Evolutionary conservation across 169 alveolate genomes (phyloP), one percentile per base, ranked within the genome.

Genomic region (Eimeria maxima): DNA sequence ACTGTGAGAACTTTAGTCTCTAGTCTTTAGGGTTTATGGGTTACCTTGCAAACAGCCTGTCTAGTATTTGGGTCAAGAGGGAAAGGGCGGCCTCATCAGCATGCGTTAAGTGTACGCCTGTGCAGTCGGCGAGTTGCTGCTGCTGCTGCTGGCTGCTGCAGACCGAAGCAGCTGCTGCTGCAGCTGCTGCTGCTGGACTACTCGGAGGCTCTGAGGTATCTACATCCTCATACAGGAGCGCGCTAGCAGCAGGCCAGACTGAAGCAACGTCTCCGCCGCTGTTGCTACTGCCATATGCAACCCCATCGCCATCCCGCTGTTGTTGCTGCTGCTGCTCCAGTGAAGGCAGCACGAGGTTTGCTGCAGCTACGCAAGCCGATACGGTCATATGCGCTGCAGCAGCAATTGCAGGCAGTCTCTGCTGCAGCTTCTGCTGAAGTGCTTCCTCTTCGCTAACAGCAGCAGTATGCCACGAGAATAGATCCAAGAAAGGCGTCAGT

Each of bases 291-390:
- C 57, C 57, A 50, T 50, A 50, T 50, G 57, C 18, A 50, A 50
- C 57, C 11, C 57, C 11, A 50, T 50, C 57, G 5, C 18, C 57
- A 50, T 50, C 11, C 57, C 11, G 57, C 57, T 50, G 57, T 47
- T 73, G 83, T 47, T 73, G 83, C 83, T 73, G 83, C 88, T 78
- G 88, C 88, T 78, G 88, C 88, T 38, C 27, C 67, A 45, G 65
- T 18, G 88, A 65, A 45, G 88, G 88, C 57, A 78, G 88, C 67
- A 78, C 65, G 20, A 78, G 88, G 65, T 38, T 78, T 38, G 88
- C 88, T 78, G 88, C 88, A 3, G 88, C 88, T 11, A 78, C 88
- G 63, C 88, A 78, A 11, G 88, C 88, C 24, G 88, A 78, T 60
- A 45, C 29, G 18, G 20, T 78, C 57, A 78, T 38, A 29, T 78